Base-by-base conservation (phyloP, 495 filamentous ascomycete genomes). In the Trichodelitschia bisporula region DNA sequence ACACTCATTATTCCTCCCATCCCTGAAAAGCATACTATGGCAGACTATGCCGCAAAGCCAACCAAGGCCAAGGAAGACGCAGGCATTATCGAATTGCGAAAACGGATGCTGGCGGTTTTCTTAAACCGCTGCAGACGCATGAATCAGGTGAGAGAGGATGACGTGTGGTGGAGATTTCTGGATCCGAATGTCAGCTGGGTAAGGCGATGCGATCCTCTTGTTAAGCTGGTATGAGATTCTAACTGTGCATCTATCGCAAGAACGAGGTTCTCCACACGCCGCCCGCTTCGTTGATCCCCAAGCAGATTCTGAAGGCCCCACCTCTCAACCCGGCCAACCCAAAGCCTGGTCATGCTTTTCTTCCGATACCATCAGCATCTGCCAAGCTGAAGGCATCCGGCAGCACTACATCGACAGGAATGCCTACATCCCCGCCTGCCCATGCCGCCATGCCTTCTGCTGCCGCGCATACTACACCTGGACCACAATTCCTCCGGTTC, bases 101-200 rank as follows among this genome's bases (percentile, higher is more conserved):
- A 93, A 48, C 73, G 86, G 33, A 97, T 97, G 86, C 49, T 97
- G 23, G 71, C 72, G 18, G 83, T 93, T 3, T 97, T 97, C 41
- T 47, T 97, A 19, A 95, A 97, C 43, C 64, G 86, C 19, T 97
- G 86, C 49, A 64, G 79, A 26, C 61, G 64, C 36, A 93, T 95
- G 86, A 75, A 82, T 42, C 78, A 91, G 35, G 71, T 97, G 21
- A 64, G 77, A 18, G 77, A 89, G 34, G 89, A 95, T 46, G 84
- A 82, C 4, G 80, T 95, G 10, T 90, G 82, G 69, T 91, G 84
- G 78, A 75, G 78, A 37, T 97, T 97, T 44, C 58, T 97, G 8
- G 86, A 97, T 43, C 84, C 86, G 3, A 93, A 97, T 49, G 78
- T 83, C 13, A 97, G 86, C 71, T 97, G 86, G 86, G 83, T 93